Base-by-base conservation (phyloP, 495 filamentous ascomycete species). In the Apodospora peruviana region DNA sequence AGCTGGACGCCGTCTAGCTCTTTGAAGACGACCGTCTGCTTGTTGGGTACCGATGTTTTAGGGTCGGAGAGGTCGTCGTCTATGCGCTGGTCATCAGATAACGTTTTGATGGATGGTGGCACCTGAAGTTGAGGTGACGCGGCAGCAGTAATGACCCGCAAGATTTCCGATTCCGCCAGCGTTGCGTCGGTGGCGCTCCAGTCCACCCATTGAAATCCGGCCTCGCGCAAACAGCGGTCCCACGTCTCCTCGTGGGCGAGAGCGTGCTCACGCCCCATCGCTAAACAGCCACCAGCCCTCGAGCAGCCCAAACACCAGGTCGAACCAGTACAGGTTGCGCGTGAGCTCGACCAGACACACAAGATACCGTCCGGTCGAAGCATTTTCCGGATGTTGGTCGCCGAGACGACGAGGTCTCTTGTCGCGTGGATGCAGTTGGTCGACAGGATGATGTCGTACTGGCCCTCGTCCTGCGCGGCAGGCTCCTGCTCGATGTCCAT, bases 261-360 rank as follows among this genome's bases (percentile, higher is more conserved):
- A 2, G 74, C 72, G 51, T 80, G 69, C 1, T 43, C 53, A n/a
- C 0, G 74, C 68, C 1, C 74, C 72, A 43, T 79, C 73, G 10
- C 72, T 65, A 14, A 73, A 73, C 12, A 72, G 57, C 77, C 77
- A 80, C 78, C 78, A 81, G 5, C 77, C 76, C 17, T 76, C 69
- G 0, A 80, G 63, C 5, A 75, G 53, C 2, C 76, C 76, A 44
- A 73, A 78, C 10, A 74, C 62, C 21, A 81, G 43, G 43, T 81
- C 75, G 11, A 74, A 60, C 56, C 68, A 76, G 47, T 64, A 64
- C 0, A 58, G 50, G 1, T 48, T 53, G 21, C 54, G 57, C 5
- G 72, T 73, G 18, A 66, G 20, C 51, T 76, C 73, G 29, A 43
- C 23, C 72, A 51, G 4, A 66, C 50, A n/a, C n/a, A n/a, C 4